Conservation (phyloP, 768 basidiomycete species). For the Podaxis carcinomalis region DNA sequence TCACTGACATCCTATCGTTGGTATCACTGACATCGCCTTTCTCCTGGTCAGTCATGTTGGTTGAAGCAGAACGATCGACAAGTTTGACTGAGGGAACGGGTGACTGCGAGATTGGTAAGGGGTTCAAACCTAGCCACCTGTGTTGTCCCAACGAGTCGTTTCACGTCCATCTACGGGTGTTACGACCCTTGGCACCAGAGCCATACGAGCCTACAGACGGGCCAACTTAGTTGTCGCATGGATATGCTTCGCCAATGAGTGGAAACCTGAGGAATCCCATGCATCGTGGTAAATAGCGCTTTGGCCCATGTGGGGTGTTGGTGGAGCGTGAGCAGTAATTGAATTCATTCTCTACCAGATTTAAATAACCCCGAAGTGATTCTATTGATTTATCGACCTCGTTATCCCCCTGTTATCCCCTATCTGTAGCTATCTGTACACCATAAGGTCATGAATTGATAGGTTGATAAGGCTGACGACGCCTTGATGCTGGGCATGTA, state of each 20-base stretch:
- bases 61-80: not conserved
- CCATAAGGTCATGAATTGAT: not conserved
- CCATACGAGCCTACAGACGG: too few species aligned
- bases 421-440: not conserved
- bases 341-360: not conserved
- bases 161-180: too few species aligned
- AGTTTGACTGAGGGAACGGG: slow-evolving; percentile 1
- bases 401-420: not conserved
- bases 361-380: not conserved
- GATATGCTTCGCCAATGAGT: not conserved
- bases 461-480: not conserved
- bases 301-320: slow-evolving; percentile 1
- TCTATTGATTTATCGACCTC: not conserved
- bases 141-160: not conserved
- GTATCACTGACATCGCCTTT: slow-evolving; percentile 18
- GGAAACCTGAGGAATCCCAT: not conserved
- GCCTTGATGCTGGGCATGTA: not conserved
- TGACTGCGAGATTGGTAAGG: not conserved
- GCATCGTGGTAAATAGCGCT: not conserved
- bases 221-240: not conserved
- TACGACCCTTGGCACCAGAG: too few species aligned
- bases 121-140: not conserved
- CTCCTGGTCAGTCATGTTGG: slow-evolving; percentile 5
- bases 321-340: not conserved
- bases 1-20: too few species aligned